Base-by-base conservation (phyloP, 805 yeast genomes). In the Jamesozyma rosinii region DNA sequence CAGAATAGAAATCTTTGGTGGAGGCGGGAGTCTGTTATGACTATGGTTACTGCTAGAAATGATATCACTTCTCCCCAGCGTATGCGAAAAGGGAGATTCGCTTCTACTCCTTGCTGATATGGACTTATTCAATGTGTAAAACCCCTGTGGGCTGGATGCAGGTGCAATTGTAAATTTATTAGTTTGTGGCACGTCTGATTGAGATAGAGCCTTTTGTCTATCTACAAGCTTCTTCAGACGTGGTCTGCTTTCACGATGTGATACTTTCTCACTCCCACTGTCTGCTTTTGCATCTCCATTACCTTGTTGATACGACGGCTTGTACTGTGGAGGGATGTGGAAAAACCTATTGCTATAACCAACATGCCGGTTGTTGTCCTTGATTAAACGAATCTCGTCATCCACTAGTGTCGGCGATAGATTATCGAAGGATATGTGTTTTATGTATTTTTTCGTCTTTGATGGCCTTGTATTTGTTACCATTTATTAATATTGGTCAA, bases 381-480 rank as follows among this genome's bases (percentile, higher is more conserved):
- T 57, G 21, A 52, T 31, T 8, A 45, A 37, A n/a, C 47, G 48
- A 3, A 51, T 54, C 44, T 59, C 60, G 30, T 57, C 63, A 38
- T 59, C 63, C 1, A 51, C 42, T 33, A 58, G 42, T 3, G 55
- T 41, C 9, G 66, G 65, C 13, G 63, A 47, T 8, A 61, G 44
- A 44, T 61, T 63, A 45, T 61, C 63, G 35, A 61, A 61, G 14
- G 65, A 60, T 5, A 61, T 61, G 39, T 57, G 62, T 14, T 51
- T 53, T 15, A 51, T 48, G 39, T 53, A 61, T 17, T 35, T 38
- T 17, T 35, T 38, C 6, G n/a, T 32, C n/a, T 30, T 39, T 14
- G 32, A 21, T n/a, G 31, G 18, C 8, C 4, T n/a, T 13, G 8
- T 4, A 24, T 14, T 3, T 24, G 30, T 3, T 36, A n/a, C n/a